These are phyloP conservation scores for Ceratobasidium sp. DNA, from an alignment of 1,284 basidiomycete species.

Conservation along the genomic window DNA sequence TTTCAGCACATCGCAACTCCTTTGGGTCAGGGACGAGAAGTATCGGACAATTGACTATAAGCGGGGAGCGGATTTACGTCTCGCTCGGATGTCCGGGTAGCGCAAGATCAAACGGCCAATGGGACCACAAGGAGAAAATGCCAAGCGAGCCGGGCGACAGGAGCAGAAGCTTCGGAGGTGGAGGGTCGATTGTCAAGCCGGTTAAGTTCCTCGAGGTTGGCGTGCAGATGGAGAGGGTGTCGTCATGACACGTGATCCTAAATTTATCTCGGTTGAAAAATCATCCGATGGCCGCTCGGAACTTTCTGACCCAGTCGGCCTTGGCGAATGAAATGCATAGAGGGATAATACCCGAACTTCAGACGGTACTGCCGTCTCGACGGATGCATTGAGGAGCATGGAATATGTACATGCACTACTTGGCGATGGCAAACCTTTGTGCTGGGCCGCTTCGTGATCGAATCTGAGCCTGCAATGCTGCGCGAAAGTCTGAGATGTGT, in stretches of 20 bases:
- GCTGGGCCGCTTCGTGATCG: slow-evolving; percentile 29
- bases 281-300: neutral
- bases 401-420: neutral
- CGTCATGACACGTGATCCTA: slow-evolving; percentile 4
- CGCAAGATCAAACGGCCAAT: slow-evolving; percentile 13
- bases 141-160: neutral
- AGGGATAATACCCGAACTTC: too few species aligned
- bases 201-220: neutral
- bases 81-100: neutral
- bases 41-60: slow-evolving; percentile 23
- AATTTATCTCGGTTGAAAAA: neutral
- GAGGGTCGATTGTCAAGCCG: neutral
- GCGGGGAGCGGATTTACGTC: neutral
- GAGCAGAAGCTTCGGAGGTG: neutral
- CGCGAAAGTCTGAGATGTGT: neutral
- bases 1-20: neutral
- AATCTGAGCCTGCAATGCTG: slow-evolving; percentile 20
- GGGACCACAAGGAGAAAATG: neutral
- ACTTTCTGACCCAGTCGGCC: neutral
- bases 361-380: too few species aligned
- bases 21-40: neutral
- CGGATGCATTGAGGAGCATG: neutral
- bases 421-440: slow-evolving; percentile 13
- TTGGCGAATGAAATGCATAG: neutral
- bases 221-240: neutral